Evolutionary conservation across 176 grass and related monocot genomes (phyloP).

Genomic region (Echinochloa phyllopogon): DNA sequence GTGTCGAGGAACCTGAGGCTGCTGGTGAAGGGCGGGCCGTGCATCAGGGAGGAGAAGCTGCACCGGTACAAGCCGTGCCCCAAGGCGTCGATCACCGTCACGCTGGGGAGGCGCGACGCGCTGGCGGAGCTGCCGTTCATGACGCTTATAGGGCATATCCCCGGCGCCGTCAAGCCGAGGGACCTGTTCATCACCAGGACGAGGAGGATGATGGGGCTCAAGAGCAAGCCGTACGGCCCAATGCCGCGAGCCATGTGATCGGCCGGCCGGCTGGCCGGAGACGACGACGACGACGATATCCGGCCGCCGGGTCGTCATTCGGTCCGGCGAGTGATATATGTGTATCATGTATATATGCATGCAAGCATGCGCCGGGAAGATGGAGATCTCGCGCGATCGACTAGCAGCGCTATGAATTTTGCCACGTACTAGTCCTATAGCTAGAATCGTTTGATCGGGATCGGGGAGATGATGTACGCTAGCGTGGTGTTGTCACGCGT

Average conservation of each 20-base stretch:
- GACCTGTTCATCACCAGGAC: slow-evolving; percentile 64
- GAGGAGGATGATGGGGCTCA: slow-evolving; percentile 63
- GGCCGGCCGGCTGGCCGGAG: too few species aligned
- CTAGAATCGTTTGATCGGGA: neutral
- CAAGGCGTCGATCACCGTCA: slow-evolving; percentile 37
- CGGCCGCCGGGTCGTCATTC: neutral
- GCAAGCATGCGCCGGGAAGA: too few species aligned
- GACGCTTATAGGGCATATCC: slow-evolving; percentile 54
- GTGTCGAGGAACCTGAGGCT: slow-evolving; percentile 68
- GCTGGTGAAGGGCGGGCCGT: slow-evolving; percentile 38
- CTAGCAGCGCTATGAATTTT: neutral
- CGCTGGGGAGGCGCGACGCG: slow-evolving; percentile 61
- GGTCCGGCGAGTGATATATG: neutral
- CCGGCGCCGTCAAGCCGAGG: slow-evolving; percentile 59
- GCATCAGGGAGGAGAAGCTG: slow-evolving; percentile 63
- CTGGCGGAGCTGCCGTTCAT: slow-evolving; percentile 74
- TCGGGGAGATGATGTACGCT: too few species aligned
- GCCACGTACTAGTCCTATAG: neutral
- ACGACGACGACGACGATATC: neutral
- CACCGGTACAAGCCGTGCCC: slow-evolving; percentile 61
- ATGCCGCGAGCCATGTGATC: slow-evolving; percentile 25
- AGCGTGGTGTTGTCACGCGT: too few species aligned
- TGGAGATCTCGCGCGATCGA: too few species aligned
- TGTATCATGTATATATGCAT: too few species aligned
- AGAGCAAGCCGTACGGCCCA: neutral